Evolutionary conservation across 2,329 filamentous ascomycete genomes (phyloP).

Genomic region (Sporothrix luriei): DNA sequence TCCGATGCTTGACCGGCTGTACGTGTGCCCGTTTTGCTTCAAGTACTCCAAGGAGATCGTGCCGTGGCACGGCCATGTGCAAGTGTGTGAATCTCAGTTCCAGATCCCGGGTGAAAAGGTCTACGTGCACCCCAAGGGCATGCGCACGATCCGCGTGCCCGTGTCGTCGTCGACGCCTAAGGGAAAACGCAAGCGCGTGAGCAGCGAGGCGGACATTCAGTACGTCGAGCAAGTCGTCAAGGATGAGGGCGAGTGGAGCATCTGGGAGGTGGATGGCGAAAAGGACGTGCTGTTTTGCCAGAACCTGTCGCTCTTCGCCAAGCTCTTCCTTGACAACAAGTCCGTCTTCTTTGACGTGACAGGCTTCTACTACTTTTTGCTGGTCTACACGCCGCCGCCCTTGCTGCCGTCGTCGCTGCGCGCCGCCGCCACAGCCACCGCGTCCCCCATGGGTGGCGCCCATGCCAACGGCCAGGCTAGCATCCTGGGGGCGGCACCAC

Average conservation of each 20-base stretch:
- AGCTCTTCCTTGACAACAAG: conserved; percentile 97
- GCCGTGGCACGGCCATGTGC: conserved; percentile 61
- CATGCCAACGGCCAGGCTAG: conserved; percentile 16
- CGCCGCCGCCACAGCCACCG: conserved; percentile 25
- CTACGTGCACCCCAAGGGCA: conserved; percentile 64
- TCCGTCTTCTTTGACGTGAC: conserved; percentile 97
- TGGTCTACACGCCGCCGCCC: conserved; percentile 69
- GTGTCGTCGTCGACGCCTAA: conserved; percentile 41
- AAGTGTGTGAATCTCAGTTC: conserved; percentile 56
- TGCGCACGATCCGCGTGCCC: conserved; percentile 46
- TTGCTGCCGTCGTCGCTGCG: conserved; percentile 31
- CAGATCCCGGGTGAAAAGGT: conserved; percentile 69
- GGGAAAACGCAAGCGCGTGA: conserved; percentile 46
- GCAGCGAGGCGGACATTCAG: conserved; percentile 27
- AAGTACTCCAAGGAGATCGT: conserved; percentile 74
- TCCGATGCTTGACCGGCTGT: conserved; percentile 67
- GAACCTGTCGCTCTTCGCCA: conserved; percentile 93
- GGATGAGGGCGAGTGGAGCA: conserved; percentile 74
- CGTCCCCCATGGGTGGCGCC: conserved; percentile 30
- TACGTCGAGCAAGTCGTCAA: conserved; percentile 51
- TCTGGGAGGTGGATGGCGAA: conserved; percentile 93
- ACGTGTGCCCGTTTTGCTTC: conserved; percentile 92
- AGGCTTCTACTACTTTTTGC: conserved; percentile 91
- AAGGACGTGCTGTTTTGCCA: conserved; percentile 86
- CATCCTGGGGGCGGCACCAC: conserved; percentile 28